Percentiles rank a stretch among this genome's conserved stretches.
These are phyloP conservation scores for Penicillium flavigenum DNA, from an alignment of 495 filamentous ascomycete genomes.

Conservation along the genomic window DNA sequence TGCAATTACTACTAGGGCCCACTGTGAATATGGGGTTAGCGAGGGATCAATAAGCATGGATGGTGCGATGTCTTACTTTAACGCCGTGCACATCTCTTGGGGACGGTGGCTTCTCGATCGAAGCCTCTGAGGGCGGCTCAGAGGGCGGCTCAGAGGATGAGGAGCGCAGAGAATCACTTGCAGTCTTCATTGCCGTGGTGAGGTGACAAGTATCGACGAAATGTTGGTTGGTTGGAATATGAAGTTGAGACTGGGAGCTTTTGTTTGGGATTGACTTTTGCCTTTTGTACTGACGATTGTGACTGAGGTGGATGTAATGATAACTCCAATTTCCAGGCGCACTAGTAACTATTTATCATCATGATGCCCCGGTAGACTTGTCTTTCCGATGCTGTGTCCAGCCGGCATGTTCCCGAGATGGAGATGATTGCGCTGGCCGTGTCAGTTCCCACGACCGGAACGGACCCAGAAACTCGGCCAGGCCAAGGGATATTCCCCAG, in stretches of 20 bases:
- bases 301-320: not conserved
- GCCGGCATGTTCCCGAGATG: not conserved
- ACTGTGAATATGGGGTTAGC: conserved; percentile 8
- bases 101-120: not conserved
- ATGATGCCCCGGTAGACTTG: not conserved
- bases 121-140: not conserved
- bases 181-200: not conserved
- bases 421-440: not conserved
- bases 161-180: not conserved
- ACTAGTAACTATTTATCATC: not conserved
- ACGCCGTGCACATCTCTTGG: conserved; percentile 1
- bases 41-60: not conserved
- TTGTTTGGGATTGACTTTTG: not conserved
- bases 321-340: not conserved
- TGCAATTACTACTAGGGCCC: conserved; percentile 40
- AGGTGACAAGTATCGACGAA: too few relatives aligned
- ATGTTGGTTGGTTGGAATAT: not conserved
- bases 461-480: not conserved
- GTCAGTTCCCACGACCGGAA: not conserved
- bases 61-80: not conserved
- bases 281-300: not conserved
- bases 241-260: not conserved
- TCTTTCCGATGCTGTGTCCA: not conserved
- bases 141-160: conserved; percentile 2
- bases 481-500: not conserved